A percentile compares a stretch with the other conserved stretches of the same genome.
phyloP scores from a whole-genome alignment of 2,329 filamentous ascomycete genomes.

The Colletotrichum spaethianum region DNA sequence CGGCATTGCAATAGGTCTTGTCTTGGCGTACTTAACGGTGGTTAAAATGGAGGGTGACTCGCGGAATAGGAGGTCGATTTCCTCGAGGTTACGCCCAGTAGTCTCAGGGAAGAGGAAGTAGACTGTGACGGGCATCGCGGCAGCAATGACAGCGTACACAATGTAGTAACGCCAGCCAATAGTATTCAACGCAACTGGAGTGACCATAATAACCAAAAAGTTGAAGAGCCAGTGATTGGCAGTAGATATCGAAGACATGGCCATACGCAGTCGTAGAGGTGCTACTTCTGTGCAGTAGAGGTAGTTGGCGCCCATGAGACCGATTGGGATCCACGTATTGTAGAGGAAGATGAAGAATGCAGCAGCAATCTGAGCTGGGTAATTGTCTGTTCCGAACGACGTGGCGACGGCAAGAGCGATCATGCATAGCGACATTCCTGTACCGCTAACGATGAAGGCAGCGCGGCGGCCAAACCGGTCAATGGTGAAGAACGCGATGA shows the following conservation, averaged over 20 bases:
- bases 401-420: slow-evolving; percentile 65
- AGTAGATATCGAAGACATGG: slow-evolving; percentile 70
- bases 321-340: slow-evolving; percentile 72
- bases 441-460: slow-evolving; percentile 66
- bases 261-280: slow-evolving; percentile 64
- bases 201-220: slow-evolving; percentile 61
- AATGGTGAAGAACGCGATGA: slow-evolving; percentile 64
- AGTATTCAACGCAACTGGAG: slow-evolving; percentile 60
- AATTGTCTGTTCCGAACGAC: slow-evolving; percentile 61
- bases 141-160: slow-evolving; percentile 61
- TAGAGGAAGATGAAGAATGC: slow-evolving; percentile 72
- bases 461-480: slow-evolving; percentile 64
- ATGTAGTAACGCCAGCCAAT: slow-evolving; percentile 68
- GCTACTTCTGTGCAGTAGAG: slow-evolving; percentile 72
- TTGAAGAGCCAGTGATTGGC: slow-evolving; percentile 68
- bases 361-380: slow-evolving; percentile 63
- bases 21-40: slow-evolving; percentile 55
- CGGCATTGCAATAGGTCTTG: slow-evolving; percentile 49
- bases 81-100: slow-evolving; percentile 63
- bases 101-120: slow-evolving; percentile 63
- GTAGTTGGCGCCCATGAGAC: slow-evolving; percentile 72
- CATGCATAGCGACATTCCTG: slow-evolving; percentile 69
- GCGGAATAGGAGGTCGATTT: slow-evolving; percentile 60
- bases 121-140: slow-evolving; percentile 59
- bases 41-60: slow-evolving; percentile 53